These are phyloP conservation scores for Candida ficus DNA, from an alignment of 805 yeast genomes.

Conservation along the genomic window DNA sequence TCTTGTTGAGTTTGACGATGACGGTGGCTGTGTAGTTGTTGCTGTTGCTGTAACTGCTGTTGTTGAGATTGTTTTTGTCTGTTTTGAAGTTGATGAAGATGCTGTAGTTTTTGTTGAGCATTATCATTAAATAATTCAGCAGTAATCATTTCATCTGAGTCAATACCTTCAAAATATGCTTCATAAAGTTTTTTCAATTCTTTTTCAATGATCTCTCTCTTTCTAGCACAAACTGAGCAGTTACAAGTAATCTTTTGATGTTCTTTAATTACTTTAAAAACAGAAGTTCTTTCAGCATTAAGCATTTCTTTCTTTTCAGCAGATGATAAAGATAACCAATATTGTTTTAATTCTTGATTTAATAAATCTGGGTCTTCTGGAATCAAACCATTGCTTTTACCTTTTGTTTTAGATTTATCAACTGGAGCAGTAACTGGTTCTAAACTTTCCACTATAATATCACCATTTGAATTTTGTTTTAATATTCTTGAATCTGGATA, in stretches of 20 bases:
- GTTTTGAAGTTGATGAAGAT: conserved; percentile 3
- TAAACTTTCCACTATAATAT: conserved; percentile 58
- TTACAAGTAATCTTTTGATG: conserved; percentile 56
- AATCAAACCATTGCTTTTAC: conserved; percentile 22
- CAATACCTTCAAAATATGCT: conserved; percentile 46
- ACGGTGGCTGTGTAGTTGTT: too few relatives aligned
- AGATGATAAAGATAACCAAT: conserved; percentile 64
- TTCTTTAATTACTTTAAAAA: conserved; percentile 57
- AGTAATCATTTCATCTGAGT: conserved; percentile 10
- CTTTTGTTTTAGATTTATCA: conserved; percentile 35
- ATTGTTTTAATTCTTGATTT: conserved; percentile 27
- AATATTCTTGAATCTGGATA: conserved; percentile 71
- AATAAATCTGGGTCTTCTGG: conserved; percentile 18
- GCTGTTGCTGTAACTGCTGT: conserved; percentile 6
- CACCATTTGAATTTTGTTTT: conserved; percentile 69
- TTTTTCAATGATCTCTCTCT: conserved; percentile 63
- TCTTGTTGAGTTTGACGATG: background rate
- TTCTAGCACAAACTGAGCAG: conserved; percentile 75
- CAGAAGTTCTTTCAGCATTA: conserved; percentile 62
- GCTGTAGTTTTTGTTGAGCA: conserved; percentile 6
- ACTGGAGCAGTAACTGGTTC: conserved; percentile 4
- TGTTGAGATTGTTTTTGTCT: conserved; percentile 6
- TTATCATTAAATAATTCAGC: conserved; percentile 13
- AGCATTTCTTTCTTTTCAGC: conserved; percentile 57
- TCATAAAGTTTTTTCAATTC: conserved; percentile 74